Evolutionary conservation across 208 protist species (phyloP).

Genomic region (Plasmodiophora brassicae): DNA sequence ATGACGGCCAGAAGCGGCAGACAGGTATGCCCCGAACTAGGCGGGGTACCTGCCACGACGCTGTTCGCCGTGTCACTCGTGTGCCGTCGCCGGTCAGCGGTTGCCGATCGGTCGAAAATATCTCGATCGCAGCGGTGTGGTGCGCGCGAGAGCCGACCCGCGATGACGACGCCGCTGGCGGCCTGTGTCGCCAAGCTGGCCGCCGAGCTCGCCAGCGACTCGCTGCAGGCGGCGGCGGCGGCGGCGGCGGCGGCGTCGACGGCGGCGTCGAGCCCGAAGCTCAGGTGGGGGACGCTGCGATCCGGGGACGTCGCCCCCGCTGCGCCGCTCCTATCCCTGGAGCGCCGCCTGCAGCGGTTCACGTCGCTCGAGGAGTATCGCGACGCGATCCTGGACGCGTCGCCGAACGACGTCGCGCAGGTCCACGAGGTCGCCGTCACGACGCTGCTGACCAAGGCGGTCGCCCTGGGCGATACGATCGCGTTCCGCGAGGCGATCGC

Average conservation of each 20-base stretch:
- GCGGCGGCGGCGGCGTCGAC: not conserved
- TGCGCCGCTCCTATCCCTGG: not conserved
- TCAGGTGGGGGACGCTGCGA: not conserved
- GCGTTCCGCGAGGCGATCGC: not conserved
- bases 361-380: not conserved
- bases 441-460: not conserved
- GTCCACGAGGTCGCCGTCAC: not conserved
- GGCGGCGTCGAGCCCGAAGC: not conserved
- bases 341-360: constrained; percentile 21
- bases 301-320: not conserved
- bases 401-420: not conserved
- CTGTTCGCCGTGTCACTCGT: too few relatives aligned
- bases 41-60: too few relatives aligned
- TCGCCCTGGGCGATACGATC: not conserved
- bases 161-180: not conserved
- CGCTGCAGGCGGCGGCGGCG: not conserved
- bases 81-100: too few relatives aligned
- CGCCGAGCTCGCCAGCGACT: not conserved
- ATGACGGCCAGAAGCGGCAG: too few relatives aligned
- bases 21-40: too few relatives aligned
- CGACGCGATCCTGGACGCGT: not conserved
- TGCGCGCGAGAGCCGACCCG: too few relatives aligned
- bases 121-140: too few relatives aligned
- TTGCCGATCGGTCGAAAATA: too few relatives aligned
- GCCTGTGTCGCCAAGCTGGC: not conserved